phyloP scores from a whole-genome alignment of 2,329 filamentous ascomycete genomes.

The Xylariaceae sp. region DNA sequence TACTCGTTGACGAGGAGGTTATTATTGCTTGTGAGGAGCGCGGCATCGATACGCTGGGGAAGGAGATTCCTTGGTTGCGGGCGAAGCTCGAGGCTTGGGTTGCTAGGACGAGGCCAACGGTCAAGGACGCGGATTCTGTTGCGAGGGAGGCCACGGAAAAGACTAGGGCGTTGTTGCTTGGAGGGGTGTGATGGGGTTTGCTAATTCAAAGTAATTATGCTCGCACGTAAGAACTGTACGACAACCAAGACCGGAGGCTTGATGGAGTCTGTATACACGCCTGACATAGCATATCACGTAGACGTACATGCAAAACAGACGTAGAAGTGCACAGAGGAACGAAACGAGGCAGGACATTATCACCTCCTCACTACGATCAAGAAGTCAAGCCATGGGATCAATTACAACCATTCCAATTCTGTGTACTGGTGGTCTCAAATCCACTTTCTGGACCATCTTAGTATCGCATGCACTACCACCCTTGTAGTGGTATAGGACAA shows the following conservation, averaged over 20 bases:
- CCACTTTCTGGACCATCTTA: no score
- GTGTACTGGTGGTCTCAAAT: no score
- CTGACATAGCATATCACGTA: not conserved
- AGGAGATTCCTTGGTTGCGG: conserved; percentile 55
- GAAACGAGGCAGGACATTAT: not conserved
- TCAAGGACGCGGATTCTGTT: conserved; percentile 32
- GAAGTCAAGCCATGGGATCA: no score
- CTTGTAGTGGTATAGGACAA: no score
- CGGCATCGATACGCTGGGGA: conserved; percentile 55
- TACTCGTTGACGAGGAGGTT: conserved; percentile 61
- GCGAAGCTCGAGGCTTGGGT: conserved; percentile 46
- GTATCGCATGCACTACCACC: no score
- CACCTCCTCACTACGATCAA: no score
- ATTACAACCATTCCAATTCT: no score
- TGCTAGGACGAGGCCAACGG: conserved; percentile 34
- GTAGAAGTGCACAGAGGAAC: not conserved
- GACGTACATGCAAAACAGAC: conserved; percentile 2
- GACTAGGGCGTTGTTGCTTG: conserved; percentile 21
- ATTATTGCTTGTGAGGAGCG: conserved; percentile 66
- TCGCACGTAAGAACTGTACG: no score
- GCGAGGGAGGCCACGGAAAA: conserved; percentile 36
- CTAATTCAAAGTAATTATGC: no score
- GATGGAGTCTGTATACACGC: not conserved
- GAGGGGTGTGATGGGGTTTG: not conserved
- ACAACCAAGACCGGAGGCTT: no score